Conservation (phyloP, 768 basidiomycete species). For the Tylopilus cervinicoccineus region DNA sequence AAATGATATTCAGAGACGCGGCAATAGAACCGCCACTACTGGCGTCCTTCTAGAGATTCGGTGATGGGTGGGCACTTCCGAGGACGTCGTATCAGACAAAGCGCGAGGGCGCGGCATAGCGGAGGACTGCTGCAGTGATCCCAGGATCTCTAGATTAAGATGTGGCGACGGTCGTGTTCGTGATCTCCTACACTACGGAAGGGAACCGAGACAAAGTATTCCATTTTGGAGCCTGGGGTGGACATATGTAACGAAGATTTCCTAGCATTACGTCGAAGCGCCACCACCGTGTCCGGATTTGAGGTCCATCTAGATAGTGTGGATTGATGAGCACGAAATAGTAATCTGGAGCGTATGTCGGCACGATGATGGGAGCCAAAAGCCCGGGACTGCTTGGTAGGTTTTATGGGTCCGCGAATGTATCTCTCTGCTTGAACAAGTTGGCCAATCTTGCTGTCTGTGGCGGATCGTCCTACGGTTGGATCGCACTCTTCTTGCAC, state of each 20-base stretch:
- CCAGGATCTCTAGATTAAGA: background rate
- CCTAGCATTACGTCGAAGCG: background rate
- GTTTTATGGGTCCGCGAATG: background rate
- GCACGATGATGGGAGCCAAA: background rate
- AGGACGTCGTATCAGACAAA: conserved; percentile 13
- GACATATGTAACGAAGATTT: background rate
- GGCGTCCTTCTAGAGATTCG: conserved; percentile 1
- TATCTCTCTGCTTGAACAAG: background rate
- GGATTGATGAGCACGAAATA: background rate
- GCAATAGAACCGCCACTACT: background rate
- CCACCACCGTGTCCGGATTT: background rate
- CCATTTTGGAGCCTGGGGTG: background rate
- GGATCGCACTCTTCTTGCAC: background rate
- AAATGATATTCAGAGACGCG: conserved; percentile 4
- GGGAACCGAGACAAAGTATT: no score
- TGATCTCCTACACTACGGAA: no score
- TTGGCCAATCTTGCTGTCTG: conserved; percentile 8
- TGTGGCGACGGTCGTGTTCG: background rate
- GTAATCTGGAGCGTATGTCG: background rate
- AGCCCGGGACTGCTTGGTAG: background rate
- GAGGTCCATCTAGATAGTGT: background rate
- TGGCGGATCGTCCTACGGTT: conserved; percentile 14
- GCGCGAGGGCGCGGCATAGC: background rate
- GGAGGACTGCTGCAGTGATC: background rate
- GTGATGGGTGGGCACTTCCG: conserved; percentile 6